Percentiles rank a stretch among this genome's conserved stretches.
These are phyloP conservation scores for Symbiodinium natans DNA, from an alignment of 73 alveolate genomes.

Conservation along the genomic window DNA sequence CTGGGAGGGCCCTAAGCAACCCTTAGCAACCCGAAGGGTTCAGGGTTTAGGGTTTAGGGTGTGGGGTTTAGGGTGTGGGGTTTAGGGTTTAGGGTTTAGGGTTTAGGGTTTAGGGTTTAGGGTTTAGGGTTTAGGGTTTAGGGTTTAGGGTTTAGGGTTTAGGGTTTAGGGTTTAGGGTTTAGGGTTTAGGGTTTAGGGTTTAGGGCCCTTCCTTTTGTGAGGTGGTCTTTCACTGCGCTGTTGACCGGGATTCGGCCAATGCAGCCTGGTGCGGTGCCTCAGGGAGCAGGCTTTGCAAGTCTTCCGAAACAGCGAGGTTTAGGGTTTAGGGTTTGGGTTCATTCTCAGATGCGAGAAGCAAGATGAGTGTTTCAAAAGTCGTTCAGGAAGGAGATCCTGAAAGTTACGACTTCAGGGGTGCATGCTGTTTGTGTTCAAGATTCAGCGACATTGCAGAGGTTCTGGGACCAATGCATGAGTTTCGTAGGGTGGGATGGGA, in stretches of 20 bases:
- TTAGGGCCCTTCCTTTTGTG: neutral
- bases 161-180: neutral
- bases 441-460: too few species aligned
- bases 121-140: neutral
- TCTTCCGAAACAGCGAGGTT: too few species aligned
- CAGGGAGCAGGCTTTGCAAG: neutral
- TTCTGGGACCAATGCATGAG: too few species aligned
- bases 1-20: too few species aligned
- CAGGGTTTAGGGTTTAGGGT: neutral
- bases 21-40: too few species aligned
- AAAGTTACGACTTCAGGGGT: too few species aligned
- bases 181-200: neutral
- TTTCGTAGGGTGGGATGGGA: too few species aligned
- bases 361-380: too few species aligned
- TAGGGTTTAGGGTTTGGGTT: too few species aligned
- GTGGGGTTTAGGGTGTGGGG: neutral
- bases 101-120: neutral
- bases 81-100: neutral
- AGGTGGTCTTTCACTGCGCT: neutral
- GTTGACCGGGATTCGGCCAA: conserved; percentile 10
- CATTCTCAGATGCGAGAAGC: too few species aligned
- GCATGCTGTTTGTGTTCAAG: too few species aligned
- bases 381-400: too few species aligned
- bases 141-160: neutral
- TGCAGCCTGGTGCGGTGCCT: neutral